Evolutionary conservation across 192 early-diverging fungal species (phyloP).

Genomic region (Gigaspora rosea): DNA sequence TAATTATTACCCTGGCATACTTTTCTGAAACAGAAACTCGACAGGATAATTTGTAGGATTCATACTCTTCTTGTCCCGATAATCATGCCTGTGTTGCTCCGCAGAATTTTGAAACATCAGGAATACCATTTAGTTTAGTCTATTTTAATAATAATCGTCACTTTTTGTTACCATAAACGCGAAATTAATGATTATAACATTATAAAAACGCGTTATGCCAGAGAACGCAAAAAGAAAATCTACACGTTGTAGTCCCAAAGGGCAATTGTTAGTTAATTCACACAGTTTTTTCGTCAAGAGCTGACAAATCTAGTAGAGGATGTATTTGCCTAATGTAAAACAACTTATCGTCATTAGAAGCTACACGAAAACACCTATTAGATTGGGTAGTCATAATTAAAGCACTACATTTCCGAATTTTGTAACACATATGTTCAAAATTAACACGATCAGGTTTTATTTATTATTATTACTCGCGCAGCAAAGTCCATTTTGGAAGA

Average conservation of each 20-base stretch:
- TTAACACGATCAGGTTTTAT: no score
- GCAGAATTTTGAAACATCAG: not conserved
- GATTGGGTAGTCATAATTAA: no score
- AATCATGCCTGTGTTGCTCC: not conserved
- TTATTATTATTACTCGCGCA: no score
- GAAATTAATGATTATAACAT: not conserved
- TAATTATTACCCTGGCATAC: not conserved
- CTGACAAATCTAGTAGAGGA: not conserved
- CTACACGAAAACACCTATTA: not conserved
- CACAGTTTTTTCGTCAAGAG: slow-evolving; percentile 5
- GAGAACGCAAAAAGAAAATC: not conserved
- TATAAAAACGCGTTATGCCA: not conserved
- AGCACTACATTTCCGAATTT: no score
- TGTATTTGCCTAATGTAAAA: slow-evolving; percentile 13
- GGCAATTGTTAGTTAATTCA: slow-evolving; percentile 3
- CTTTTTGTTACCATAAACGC: not conserved
- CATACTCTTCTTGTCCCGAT: slow-evolving; percentile 11
- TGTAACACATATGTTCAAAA: no score
- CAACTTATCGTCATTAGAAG: not conserved
- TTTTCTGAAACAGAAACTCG: not conserved
- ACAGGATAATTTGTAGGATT: slow-evolving; percentile 4
- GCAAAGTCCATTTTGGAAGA: no score
- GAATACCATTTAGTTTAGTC: not conserved
- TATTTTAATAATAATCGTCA: slow-evolving; percentile 7
- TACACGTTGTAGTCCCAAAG: slow-evolving; percentile 6